Conservation (phyloP, 495 filamentous ascomycete genomes). For the Penicillium nucicola region DNA sequence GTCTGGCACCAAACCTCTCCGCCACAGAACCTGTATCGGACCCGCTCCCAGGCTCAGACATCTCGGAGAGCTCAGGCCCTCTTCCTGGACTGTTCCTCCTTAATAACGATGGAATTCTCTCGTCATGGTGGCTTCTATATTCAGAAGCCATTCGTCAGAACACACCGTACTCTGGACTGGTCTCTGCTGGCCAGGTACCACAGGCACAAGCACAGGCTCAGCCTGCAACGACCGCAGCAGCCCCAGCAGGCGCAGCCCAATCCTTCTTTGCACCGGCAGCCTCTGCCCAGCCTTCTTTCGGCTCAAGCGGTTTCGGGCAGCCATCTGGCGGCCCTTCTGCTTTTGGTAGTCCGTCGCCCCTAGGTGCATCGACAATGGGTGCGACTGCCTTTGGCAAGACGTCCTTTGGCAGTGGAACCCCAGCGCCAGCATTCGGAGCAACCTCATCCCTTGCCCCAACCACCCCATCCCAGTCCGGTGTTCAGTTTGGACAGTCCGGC, state of each 20-base stretch:
- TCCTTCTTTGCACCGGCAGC: slow-evolving; percentile 40
- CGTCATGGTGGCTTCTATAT: slow-evolving; percentile 89
- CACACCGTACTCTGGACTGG: slow-evolving; percentile 68
- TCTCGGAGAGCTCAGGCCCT: slow-evolving; percentile 71
- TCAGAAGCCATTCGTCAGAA: slow-evolving; percentile 75
- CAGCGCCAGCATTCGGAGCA: slow-evolving; percentile 48
- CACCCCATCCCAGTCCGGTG: slow-evolving; percentile 27
- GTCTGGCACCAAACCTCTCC: slow-evolving; percentile 78
- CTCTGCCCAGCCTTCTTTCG: slow-evolving; percentile 41
- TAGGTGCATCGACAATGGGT: slow-evolving; percentile 31
- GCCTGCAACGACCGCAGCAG: slow-evolving; percentile 17
- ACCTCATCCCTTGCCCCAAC: slow-evolving; percentile 34
- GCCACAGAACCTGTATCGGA: slow-evolving; percentile 70
- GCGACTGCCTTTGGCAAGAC: slow-evolving; percentile 37
- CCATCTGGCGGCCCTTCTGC: slow-evolving; percentile 16
- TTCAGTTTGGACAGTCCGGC: slow-evolving; percentile 28
- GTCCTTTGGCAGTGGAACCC: slow-evolving; percentile 21
- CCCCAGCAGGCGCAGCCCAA: slow-evolving; percentile 16
- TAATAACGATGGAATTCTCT: slow-evolving; percentile 83
- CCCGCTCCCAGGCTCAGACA: slow-evolving; percentile 75
- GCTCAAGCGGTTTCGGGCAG: slow-evolving; percentile 29
- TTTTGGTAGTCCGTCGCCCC: slow-evolving; percentile 39
- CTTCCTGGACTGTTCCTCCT: slow-evolving; percentile 84
- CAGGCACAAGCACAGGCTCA: slow-evolving; percentile 15
- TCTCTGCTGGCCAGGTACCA: slow-evolving; percentile 39